Evolutionary conservation across 106 monocot genomes (phyloP), one percentile per base, ranked within the genome.

Genomic region (Agapanthus africanus): DNA sequence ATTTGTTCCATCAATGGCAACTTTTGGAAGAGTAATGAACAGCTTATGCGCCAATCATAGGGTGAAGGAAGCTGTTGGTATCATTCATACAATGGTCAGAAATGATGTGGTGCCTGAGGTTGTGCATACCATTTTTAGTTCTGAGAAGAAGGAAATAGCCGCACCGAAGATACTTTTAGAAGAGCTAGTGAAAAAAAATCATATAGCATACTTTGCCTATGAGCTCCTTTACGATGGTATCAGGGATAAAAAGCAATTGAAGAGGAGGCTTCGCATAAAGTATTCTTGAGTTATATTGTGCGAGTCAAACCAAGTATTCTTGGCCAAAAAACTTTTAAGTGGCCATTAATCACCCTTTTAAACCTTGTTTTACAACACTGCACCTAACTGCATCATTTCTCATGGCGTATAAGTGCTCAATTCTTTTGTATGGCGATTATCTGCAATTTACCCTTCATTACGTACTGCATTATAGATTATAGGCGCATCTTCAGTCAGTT

Each of bases 161-260:
- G 91, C 95, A 68, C 95, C 95, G 0, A 97, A 97, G 76, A 86
- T 91, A 59, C 77, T 97, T 40, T 67, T 97, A 36, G 95, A 97
- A 76, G 95, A 97, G 62, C 64, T 97, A 61, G n/a, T 88, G 73
- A 91, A 78, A 74, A 97, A 86, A 56, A 76, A 86, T 28, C 74
- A 88, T 70, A 97, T 97, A 68, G 78, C 86, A 22, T 91, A 91
- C 64, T 54, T 47, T 82, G 77, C 91, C 0, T 91, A 97, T 73
- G 95, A 91, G 59, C 74, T 91, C 76, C 88, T 97, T 15, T 82
- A 86, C 79, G 91, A 97, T 61, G 95, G 95, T 60, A 83, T 97
- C 40, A 77, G 95, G 71, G 84, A 81, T 66, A 97, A 79, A 27
- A 97, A 86, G 50, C 11, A 70, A 26, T 46, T 65, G 44, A 79